Conservation (phyloP, 768 basidiomycete genomes). For the Dictyophora rubrovolvata region DNA sequence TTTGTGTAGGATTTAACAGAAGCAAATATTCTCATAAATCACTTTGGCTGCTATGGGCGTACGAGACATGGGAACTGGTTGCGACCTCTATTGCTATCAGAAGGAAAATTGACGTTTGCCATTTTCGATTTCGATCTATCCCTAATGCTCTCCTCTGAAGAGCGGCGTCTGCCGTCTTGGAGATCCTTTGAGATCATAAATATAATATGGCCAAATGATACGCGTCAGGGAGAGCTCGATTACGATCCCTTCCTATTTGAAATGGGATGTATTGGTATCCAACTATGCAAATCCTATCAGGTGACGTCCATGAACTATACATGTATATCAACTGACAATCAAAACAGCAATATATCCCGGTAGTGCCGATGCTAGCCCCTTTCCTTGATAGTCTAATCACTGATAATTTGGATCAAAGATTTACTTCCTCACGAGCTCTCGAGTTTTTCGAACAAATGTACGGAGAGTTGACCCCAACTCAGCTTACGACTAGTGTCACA, state of each 20-base stretch:
- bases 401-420: neutral
- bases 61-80: neutral
- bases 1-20: neutral
- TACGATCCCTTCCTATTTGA: neutral
- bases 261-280: neutral
- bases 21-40: neutral
- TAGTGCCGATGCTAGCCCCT: neutral
- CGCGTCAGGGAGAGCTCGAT: neutral
- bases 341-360: neutral
- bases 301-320: neutral
- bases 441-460: neutral
- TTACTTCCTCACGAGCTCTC: neutral
- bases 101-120: neutral
- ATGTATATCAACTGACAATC: neutral
- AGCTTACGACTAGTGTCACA: neutral
- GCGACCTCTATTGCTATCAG: neutral
- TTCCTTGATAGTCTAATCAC: neutral
- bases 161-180: neutral
- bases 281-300: neutral
- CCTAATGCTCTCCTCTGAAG: neutral
- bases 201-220: neutral
- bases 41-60: neutral
- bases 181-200: neutral
- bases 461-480: neutral
- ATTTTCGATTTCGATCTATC: neutral